phyloP scores from a whole-genome alignment of 2,329 filamentous ascomycete species.

The Chrysoporthe deuterocubensis region DNA sequence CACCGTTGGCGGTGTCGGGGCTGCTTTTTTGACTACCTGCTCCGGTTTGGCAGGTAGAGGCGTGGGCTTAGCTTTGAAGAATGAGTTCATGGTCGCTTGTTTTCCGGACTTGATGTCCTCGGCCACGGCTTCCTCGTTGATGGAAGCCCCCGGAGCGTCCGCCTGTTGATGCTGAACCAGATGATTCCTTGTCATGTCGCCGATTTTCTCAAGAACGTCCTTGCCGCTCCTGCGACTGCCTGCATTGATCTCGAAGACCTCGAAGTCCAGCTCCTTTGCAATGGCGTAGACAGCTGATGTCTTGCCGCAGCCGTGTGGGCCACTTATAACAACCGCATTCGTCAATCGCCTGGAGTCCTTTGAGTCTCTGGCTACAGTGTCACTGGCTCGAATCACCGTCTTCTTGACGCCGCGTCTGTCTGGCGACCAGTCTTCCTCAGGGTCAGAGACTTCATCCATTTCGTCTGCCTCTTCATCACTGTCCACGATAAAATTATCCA shows the following conservation, averaged over 20 bases:
- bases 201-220: constrained; percentile 88
- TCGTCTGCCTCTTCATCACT: constrained; percentile 75
- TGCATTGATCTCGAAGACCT: constrained; percentile 93
- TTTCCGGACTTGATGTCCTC: constrained; percentile 68
- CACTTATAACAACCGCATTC: constrained; percentile 87
- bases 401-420: constrained; percentile 46
- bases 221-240: constrained; percentile 82
- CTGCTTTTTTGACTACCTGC: constrained; percentile 38
- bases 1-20: constrained; percentile 20
- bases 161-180: constrained; percentile 66
- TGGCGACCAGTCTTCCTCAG: constrained; percentile 52
- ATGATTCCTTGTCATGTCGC: constrained; percentile 97
- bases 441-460: constrained; percentile 70
- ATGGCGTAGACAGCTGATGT: constrained; percentile 90
- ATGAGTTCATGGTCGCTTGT: constrained; percentile 79
- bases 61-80: constrained; percentile 67
- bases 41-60: constrained; percentile 39
- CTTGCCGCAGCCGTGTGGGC: constrained; percentile 89
- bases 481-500: constrained; percentile 80
- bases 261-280: constrained; percentile 88
- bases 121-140: constrained; percentile 51
- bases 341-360: constrained; percentile 56
- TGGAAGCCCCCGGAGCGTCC: constrained; percentile 36
- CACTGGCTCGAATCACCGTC: constrained; percentile 56
- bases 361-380: constrained; percentile 39